Evolutionary conservation across 257 asterid species (phyloP).

Genomic region (Salvia miltiorrhiza): DNA sequence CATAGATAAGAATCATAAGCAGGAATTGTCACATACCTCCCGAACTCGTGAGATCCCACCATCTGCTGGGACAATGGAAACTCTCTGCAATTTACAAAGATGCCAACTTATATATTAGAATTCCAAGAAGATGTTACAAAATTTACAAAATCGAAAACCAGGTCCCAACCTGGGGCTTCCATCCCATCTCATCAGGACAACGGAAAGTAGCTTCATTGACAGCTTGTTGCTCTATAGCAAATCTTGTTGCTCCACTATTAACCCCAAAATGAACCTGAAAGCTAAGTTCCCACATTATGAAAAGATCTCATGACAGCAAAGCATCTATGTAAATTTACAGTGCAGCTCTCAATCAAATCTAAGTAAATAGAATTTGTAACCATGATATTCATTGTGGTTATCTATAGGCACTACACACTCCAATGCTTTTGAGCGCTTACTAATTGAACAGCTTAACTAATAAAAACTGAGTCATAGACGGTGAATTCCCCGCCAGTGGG

Average conservation of each 20-base stretch:
- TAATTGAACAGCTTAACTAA: not conserved
- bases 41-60: constrained; percentile 53
- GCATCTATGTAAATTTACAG: not conserved
- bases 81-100: constrained; percentile 50
- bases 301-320: not conserved
- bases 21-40: constrained; percentile 39
- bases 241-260: constrained; percentile 92
- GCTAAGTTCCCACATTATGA: constrained; percentile 19
- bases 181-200: constrained; percentile 98
- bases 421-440: not conserved
- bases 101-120: not conserved
- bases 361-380: not conserved
- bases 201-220: constrained; percentile 97
- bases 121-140: not conserved
- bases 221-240: constrained; percentile 89
- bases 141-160: not conserved
- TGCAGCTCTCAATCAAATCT: not conserved
- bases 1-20: not conserved
- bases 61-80: constrained; percentile 55
- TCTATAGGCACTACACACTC: not conserved
- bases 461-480: not conserved
- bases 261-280: constrained; percentile 93
- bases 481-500: not conserved
- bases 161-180: constrained; percentile 89
- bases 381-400: not conserved